Base-by-base conservation (phyloP, 2,329 filamentous ascomycete species). In the Alternaria sp. region DNA sequence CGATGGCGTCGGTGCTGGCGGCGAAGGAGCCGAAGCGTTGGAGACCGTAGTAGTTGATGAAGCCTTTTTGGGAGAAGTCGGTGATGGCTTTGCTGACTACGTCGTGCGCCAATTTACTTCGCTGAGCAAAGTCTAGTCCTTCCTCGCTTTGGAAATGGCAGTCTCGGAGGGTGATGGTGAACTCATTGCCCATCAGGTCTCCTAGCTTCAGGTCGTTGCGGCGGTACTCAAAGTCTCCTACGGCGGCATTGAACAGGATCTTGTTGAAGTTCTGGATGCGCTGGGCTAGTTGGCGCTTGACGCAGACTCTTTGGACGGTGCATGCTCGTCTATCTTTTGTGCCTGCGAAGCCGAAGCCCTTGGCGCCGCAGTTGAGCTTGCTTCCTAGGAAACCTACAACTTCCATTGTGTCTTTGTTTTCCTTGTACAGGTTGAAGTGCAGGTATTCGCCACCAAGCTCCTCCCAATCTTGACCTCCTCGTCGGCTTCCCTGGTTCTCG, bases 31-130 rank as follows among this genome's bases (percentile, higher is more conserved):
- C 96, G 73, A 99, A 99, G 23, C 96, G 90, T 81, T 99, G 96
- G n/a, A 98, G 88, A 9, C 96, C 96, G 75, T 94, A 99, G 82
- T 98, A 99, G 81, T 99, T 99, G 81, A 99, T 90, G 84, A 96
- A 99, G 3, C 96, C 96, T 47, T 90, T 86, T 46, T 88, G 82
- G 58, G 86, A 84, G 69, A 98, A 88, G 66, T 90, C 88, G 45
- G 86, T 83, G 54, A 97, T 82, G 1, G 92, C 85, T 65, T 84
- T 74, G 65, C 85, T 75, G 65, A 93, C 83, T 30, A 87, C 82
- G 6, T 83, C 76, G 43, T 80, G 75, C 45, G 75, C 84, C 10
- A 89, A 83, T 40, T 86, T 79, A 3, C 82, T 60, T 26, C 79
- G 82, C 63, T 79, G 79, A 51, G 62, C 72, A 40, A 69, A 56